Conservation (phyloP, 2,329 filamentous ascomycete genomes). For the Ophioceras dolichostomum region DNA sequence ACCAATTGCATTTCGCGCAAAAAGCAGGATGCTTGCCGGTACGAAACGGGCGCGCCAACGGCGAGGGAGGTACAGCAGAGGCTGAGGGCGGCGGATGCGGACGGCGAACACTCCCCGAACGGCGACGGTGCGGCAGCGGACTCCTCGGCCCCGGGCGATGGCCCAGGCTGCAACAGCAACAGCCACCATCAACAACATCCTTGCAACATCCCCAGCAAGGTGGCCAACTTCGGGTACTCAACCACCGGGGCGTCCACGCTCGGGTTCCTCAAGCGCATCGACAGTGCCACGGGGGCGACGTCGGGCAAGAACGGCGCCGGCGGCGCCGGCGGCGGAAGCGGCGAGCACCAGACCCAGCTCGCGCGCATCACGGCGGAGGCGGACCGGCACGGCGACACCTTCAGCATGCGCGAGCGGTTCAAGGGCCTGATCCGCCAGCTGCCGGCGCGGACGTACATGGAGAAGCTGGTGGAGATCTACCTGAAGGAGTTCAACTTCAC, state of each 20-base stretch:
- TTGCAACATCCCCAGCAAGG: conserved; percentile 26
- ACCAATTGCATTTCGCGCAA: conserved; percentile 45
- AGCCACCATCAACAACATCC: too few relatives aligned
- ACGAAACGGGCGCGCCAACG: conserved; percentile 38
- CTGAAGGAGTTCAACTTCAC: conserved; percentile 48
- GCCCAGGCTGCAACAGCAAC: too few relatives aligned
- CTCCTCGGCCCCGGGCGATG: too few relatives aligned
- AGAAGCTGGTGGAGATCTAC: conserved; percentile 40
- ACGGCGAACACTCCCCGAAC: too few relatives aligned
- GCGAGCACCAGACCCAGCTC: conserved; percentile 1
- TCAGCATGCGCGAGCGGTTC: conserved; percentile 41
- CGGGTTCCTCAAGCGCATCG: conserved; percentile 41
- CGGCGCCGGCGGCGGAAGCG: background rate
- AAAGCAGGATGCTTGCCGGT: conserved; percentile 42
- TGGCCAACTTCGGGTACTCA: conserved; percentile 41
- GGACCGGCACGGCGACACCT: conserved; percentile 16
- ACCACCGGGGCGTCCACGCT: conserved; percentile 38
- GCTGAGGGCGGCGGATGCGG: conserved; percentile 8
- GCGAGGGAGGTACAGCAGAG: conserved; percentile 21
- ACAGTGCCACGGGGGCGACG: conserved; percentile 21
- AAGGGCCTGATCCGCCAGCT: conserved; percentile 45
- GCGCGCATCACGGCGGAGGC: conserved; percentile 1
- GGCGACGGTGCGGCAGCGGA: conserved; percentile 13
- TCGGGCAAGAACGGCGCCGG: background rate
- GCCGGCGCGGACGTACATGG: conserved; percentile 39